Percentiles rank a stretch among this genome's conserved stretches.
Conservation (phyloP, 192 early-diverging fungal species). For the Coemansia sp. region DNA sequence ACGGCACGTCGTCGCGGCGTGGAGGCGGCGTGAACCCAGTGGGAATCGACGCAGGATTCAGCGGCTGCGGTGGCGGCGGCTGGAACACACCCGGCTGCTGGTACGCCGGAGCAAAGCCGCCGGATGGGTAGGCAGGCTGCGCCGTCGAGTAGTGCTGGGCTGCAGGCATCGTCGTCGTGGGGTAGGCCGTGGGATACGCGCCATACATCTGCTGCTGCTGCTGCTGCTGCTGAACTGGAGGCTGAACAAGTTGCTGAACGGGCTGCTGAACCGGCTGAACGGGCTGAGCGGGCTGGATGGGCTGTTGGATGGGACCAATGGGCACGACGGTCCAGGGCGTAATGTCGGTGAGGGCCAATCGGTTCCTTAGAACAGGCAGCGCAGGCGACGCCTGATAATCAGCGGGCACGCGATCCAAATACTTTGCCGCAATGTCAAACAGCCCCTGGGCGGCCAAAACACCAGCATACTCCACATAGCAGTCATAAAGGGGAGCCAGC, state of each 20-base stretch:
- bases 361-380: constrained; percentile 72
- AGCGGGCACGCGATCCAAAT: constrained; percentile 74
- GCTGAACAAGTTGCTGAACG: constrained; percentile 16
- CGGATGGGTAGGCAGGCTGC: not conserved
- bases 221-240: constrained; percentile 9
- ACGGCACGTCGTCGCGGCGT: constrained; percentile 24
- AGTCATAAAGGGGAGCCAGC: constrained; percentile 74
- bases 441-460: constrained; percentile 75
- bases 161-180: constrained; percentile 17
- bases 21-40: constrained; percentile 39
- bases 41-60: constrained; percentile 40
- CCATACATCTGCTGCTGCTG: constrained; percentile 8
- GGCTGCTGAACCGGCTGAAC: constrained; percentile 18
- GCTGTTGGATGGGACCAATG: constrained; percentile 14
- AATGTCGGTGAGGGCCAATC: constrained; percentile 48
- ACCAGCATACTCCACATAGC: constrained; percentile 85
- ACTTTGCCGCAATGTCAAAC: constrained; percentile 69
- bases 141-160: constrained; percentile 26
- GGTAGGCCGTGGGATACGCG: not conserved
- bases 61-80: constrained; percentile 44
- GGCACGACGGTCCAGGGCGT: constrained; percentile 40
- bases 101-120: constrained; percentile 16
- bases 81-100: constrained; percentile 19
- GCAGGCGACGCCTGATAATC: constrained; percentile 49
- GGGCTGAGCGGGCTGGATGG: constrained; percentile 14